Conservation (phyloP, 495 filamentous ascomycete species). For the Sordaria brevicollis region DNA sequence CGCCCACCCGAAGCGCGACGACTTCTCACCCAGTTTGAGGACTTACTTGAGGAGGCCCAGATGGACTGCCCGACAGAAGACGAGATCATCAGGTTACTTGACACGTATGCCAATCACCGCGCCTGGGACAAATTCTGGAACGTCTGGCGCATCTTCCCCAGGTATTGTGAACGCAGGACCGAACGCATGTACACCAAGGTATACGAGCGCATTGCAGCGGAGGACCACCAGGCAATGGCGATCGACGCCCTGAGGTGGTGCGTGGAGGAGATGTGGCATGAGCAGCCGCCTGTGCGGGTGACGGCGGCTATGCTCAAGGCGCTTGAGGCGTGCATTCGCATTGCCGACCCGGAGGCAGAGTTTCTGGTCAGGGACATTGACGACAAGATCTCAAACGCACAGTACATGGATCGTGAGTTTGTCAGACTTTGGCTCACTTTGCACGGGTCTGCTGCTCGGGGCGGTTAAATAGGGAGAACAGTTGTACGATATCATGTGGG, state of each 20-base stretch:
- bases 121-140: conserved; percentile 52
- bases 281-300: conserved; percentile 43
- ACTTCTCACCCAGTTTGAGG: conserved; percentile 16
- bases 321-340: conserved; percentile 39
- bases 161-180: conserved; percentile 39
- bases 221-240: conserved; percentile 33
- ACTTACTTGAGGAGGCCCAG: conserved; percentile 13
- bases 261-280: conserved; percentile 47
- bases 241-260: conserved; percentile 40
- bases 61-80: conserved; percentile 39
- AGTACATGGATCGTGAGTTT: conserved; percentile 1
- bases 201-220: conserved; percentile 41
- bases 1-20: conserved; percentile 2
- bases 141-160: conserved; percentile 47
- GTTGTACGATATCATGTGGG: background rate
- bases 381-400: background rate
- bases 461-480: background rate
- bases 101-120: conserved; percentile 24
- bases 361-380: background rate
- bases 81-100: conserved; percentile 38
- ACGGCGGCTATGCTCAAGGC: conserved; percentile 25
- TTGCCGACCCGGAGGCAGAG: conserved; percentile 41
- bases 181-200: conserved; percentile 45
- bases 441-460: background rate
- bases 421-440: background rate